These are phyloP conservation scores for Neurospora sp. DNA, from an alignment of 495 filamentous ascomycete species.

Conservation along the genomic window DNA sequence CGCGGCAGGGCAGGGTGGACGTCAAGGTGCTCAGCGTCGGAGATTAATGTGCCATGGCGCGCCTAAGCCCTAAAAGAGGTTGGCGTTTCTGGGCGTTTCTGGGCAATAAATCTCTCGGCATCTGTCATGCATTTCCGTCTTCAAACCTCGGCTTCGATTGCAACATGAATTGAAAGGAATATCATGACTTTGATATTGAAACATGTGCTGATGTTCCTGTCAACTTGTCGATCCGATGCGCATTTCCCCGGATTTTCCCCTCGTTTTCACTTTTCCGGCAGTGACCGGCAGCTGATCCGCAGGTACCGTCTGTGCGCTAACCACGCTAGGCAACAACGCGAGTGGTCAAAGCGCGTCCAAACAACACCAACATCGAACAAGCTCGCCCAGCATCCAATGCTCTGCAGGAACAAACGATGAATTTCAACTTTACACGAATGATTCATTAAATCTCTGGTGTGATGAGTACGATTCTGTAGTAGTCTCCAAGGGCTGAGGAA, in stretches of 20 bases:
- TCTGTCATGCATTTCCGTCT: neutral
- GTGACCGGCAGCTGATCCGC: neutral
- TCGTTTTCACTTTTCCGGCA: neutral
- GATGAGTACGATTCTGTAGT: too few relatives aligned
- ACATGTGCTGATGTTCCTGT: neutral
- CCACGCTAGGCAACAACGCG: neutral
- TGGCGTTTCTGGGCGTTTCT: neutral
- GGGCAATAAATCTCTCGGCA: neutral
- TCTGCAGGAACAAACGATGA: neutral
- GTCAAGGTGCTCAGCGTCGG: neutral
- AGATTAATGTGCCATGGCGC: neutral
- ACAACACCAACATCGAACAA: neutral
- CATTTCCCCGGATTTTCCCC: neutral
- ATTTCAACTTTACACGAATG: neutral
- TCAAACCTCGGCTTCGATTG: neutral
- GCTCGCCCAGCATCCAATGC: neutral
- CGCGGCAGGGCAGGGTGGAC: neutral
- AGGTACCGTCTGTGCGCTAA: neutral
- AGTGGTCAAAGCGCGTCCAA: neutral
- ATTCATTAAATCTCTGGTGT: neutral
- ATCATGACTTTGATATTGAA: neutral
- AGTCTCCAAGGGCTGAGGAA: neutral
- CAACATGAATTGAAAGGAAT: neutral
- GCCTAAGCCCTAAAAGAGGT: neutral
- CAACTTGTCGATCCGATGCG: neutral